Base-by-base conservation (phyloP, 768 basidiomycete species). In the Phanerodontia chrysosporium region DNA sequence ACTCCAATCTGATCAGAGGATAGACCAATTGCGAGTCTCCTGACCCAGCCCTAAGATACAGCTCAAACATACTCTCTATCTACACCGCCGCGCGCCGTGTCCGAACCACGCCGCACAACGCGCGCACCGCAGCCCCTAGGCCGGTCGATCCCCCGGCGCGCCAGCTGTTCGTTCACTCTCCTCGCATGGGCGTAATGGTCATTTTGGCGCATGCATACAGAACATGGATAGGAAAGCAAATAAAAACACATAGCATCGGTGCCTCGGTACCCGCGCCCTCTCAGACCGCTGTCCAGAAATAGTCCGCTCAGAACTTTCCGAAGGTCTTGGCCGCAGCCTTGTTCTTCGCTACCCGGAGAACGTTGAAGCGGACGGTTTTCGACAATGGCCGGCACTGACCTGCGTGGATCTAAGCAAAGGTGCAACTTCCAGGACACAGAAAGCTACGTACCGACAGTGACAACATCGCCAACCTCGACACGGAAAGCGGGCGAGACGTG, bases 331-430 rank as follows among this genome's bases (percentile, higher is more conserved):
- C 75, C 32, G 92, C 73, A 12, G 92, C 93, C 85, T 95, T 95
- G 86, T 78, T 95, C 86, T 90, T 93, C 65, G 86, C 74, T 75
- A 99, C 96, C 69, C 95, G 90, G 73, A 98, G 76, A 59, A 99
- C 97, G 78, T 99, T 99, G 89, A 99, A 99, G 52, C 97, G 92
- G 70, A 98, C 93, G 32, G 96, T 98, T 79, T 99, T 99, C 62
- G 97, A 98, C 69, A 98, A 78, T 67, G 97, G 97, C 73, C 97
- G 90, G 82, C 97, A 99, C 85, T 99, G 97, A 35, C 95, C 94
- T 94, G 67, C 46, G 60, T 30, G 28, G 18, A 27, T 22, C 30
- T 25, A 22, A 24, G 28, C 3, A 30, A 56, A 29, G 21, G 35
- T 10, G n/a, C 1, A 27, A 14, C 10, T 18, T 24, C 10, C 39